A percentile compares a stretch with the other conserved stretches of the same genome.
Evolutionary conservation across 2,329 filamentous ascomycete species (phyloP).

Genomic region (Gnomoniopsis sp.): DNA sequence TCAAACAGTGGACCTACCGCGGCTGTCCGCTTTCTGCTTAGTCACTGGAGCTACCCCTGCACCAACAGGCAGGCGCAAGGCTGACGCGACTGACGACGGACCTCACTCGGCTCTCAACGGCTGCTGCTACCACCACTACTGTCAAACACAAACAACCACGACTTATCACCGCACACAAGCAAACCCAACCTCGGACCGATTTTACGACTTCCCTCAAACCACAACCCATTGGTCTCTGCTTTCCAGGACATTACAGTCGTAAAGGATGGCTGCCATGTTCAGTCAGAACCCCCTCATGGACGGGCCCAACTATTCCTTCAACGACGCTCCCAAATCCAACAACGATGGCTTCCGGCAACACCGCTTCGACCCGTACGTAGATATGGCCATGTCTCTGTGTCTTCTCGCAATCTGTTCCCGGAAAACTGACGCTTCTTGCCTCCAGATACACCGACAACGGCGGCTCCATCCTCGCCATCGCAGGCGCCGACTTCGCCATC

Average conservation of each 20-base stretch:
- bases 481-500: conserved; percentile 90
- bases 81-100: conserved; percentile 27
- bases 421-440: conserved; percentile 5
- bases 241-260: conserved; percentile 8
- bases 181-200: conserved; percentile 10
- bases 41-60: conserved; percentile 19
- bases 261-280: conserved; percentile 64
- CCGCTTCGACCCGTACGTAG: conserved; percentile 83
- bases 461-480: conserved; percentile 91
- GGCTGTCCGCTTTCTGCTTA: conserved; percentile 18
- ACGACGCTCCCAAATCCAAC: conserved; percentile 53
- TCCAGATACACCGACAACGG: conserved; percentile 94
- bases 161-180: conserved; percentile 3
- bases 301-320: conserved; percentile 67
- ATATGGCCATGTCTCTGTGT: background rate
- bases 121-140: conserved; percentile 7
- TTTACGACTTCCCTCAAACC: conserved; percentile 11
- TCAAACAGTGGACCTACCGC: background rate
- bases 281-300: conserved; percentile 68
- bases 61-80: conserved; percentile 44
- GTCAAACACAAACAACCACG: conserved; percentile 11
- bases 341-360: conserved; percentile 64
- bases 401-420: background rate
- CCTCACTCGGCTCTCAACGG: conserved; percentile 15
- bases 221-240: background rate